Percentiles rank a stretch among this genome's conserved stretches.
Conservation (phyloP, 371 early-diverging fungal species). For the Basidiobolus meristosporus region DNA sequence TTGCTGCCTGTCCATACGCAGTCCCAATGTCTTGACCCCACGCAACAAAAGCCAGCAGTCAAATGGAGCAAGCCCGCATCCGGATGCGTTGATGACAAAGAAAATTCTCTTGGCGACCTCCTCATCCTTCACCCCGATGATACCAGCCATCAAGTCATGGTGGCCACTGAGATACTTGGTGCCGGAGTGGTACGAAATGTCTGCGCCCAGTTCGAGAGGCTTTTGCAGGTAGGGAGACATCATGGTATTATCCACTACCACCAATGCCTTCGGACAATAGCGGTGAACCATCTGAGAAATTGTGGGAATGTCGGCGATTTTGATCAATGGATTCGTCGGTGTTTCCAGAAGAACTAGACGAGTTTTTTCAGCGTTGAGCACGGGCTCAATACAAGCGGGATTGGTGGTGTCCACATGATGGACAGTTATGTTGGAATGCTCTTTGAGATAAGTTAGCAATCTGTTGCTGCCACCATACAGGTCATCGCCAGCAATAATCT, state of each 20-base stretch:
- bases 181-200: conserved; percentile 71
- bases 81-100: conserved; percentile 82
- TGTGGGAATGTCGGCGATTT: conserved; percentile 61
- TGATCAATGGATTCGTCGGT: conserved; percentile 79
- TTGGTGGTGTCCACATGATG: conserved; percentile 72
- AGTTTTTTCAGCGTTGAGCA: conserved; percentile 52
- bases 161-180: conserved; percentile 88
- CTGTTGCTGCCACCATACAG: conserved; percentile 82
- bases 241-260: conserved; percentile 90
- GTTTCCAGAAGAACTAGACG: conserved; percentile 65
- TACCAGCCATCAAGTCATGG: conserved; percentile 84
- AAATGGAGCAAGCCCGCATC: conserved; percentile 70
- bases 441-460: conserved; percentile 45
- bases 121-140: conserved; percentile 47
- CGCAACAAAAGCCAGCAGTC: conserved; percentile 74
- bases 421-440: conserved; percentile 46
- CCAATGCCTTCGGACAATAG: conserved; percentile 45
- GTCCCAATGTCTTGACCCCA: conserved; percentile 72
- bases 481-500: conserved; percentile 78
- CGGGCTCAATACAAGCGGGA: conserved; percentile 27
- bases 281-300: conserved; percentile 46
- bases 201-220: conserved; percentile 72
- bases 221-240: conserved; percentile 78
- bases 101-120: conserved; percentile 54
- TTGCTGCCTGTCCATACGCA: conserved; percentile 77